These are phyloP conservation scores for Datisca glomerata DNA, from an alignment of 306 rosid species.

Conservation along the genomic window DNA sequence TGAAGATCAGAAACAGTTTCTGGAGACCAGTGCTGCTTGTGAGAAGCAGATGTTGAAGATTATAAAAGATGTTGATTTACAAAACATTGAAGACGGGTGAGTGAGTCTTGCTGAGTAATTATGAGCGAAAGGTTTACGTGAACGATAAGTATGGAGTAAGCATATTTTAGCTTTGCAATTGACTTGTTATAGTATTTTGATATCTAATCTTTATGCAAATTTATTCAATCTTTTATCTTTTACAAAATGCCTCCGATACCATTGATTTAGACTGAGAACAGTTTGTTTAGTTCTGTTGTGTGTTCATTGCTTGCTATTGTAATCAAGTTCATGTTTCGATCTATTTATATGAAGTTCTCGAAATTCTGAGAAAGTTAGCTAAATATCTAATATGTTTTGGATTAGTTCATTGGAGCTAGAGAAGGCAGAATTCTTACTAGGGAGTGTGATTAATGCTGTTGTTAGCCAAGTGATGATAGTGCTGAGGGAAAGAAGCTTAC, in stretches of 20 bases:
- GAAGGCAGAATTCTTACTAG: slow-evolving; percentile 73
- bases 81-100: slow-evolving; percentile 76
- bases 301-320: no score
- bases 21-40: slow-evolving; percentile 88
- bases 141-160: no score
- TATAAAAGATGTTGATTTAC: slow-evolving; percentile 61
- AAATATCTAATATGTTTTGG: slow-evolving; percentile 19
- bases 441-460: slow-evolving; percentile 86
- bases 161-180: no score
- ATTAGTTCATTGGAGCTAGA: slow-evolving; percentile 84
- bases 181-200: no score
- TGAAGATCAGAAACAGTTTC: slow-evolving; percentile 84
- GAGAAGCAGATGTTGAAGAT: slow-evolving; percentile 89
- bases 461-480: slow-evolving; percentile 95
- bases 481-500: slow-evolving; percentile 80
- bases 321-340: no score
- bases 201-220: no score
- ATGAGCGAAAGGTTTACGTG: no score
- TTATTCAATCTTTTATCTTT: no score
- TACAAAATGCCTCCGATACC: no score
- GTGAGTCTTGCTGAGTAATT: slow-evolving; percentile 11
- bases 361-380: slow-evolving; percentile 14
- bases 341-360: slow-evolving; percentile 8
- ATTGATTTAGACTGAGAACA: no score
- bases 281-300: no score